Conservation (phyloP, 345 rosid genomes). For the Arabidopsis arenosa region DNA sequence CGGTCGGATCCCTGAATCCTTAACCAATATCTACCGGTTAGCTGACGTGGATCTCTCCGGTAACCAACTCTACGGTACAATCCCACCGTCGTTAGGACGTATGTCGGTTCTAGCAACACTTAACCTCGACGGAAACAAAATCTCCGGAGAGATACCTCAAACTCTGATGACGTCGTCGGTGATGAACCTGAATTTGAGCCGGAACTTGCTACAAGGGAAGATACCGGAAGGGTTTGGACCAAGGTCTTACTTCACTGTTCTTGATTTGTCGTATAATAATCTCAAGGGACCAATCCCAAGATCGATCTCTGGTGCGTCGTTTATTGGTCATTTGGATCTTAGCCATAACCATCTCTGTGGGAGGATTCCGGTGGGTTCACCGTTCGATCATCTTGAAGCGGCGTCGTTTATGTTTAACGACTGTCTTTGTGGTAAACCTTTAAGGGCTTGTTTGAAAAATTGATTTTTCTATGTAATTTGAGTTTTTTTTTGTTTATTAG, state of each 20-base stretch:
- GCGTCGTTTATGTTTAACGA: conserved; percentile 71
- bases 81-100: conserved; percentile 69
- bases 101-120: conserved; percentile 85
- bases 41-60: conserved; percentile 83
- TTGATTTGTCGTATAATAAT: conserved; percentile 73
- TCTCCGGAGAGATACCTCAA: conserved; percentile 64
- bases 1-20: conserved; percentile 66
- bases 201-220: conserved; percentile 57
- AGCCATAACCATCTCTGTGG: conserved; percentile 92
- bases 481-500: conserved; percentile 19
- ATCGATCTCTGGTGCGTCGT: conserved; percentile 59
- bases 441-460: conserved; percentile 53
- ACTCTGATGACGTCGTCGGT: conserved; percentile 64
- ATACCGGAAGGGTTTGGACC: conserved; percentile 79
- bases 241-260: conserved; percentile 70
- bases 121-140: conserved; percentile 72
- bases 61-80: conserved; percentile 63
- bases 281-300: conserved; percentile 71
- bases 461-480: conserved; percentile 26
- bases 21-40: conserved; percentile 71
- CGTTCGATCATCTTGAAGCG: conserved; percentile 87
- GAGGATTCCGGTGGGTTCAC: conserved; percentile 71
- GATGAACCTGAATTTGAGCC: conserved; percentile 69
- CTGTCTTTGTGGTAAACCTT: conserved; percentile 87
- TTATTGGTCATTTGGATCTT: conserved; percentile 81